Evolutionary conservation across 345 rosid genomes (phyloP).

Genomic region (Acer yangbiense): DNA sequence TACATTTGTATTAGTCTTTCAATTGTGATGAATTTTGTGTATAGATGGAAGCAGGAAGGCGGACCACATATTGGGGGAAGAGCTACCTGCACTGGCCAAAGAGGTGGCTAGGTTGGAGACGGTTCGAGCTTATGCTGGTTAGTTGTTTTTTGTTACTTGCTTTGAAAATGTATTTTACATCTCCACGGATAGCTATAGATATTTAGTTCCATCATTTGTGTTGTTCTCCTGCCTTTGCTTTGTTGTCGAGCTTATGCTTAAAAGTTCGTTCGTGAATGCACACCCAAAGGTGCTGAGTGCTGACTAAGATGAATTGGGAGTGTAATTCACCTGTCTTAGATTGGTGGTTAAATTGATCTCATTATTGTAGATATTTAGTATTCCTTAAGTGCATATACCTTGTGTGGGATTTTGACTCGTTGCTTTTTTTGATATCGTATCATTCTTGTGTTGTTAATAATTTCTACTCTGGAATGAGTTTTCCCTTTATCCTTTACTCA

Average conservation of each 20-base stretch:
- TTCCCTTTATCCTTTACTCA: not conserved
- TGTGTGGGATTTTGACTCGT: not conserved
- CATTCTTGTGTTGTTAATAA: not conserved
- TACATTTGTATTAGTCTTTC: not conserved
- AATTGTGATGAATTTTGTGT: not conserved
- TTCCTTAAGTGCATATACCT: not conserved
- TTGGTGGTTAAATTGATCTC: not conserved
- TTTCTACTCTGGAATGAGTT: not conserved
- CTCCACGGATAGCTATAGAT: not conserved
- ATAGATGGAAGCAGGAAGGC: conserved; percentile 44
- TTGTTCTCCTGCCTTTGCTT: not conserved
- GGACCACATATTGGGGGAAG: conserved; percentile 60
- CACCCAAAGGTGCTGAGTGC: not conserved
- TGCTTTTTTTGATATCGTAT: not conserved
- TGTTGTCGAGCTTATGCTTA: not conserved
- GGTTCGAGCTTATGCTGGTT: conserved; percentile 82
- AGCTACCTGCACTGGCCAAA: conserved; percentile 77
- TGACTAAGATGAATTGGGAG: not conserved
- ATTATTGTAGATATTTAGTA: not conserved
- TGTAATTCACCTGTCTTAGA: not conserved
- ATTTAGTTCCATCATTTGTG: not conserved
- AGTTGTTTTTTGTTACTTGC: conserved; percentile 23
- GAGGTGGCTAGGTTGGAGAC: conserved; percentile 91
- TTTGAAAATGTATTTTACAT: not conserved
- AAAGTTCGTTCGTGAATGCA: not conserved